These are phyloP conservation scores for Mycena vitilis DNA, from an alignment of 768 basidiomycete species.

Conservation along the genomic window DNA sequence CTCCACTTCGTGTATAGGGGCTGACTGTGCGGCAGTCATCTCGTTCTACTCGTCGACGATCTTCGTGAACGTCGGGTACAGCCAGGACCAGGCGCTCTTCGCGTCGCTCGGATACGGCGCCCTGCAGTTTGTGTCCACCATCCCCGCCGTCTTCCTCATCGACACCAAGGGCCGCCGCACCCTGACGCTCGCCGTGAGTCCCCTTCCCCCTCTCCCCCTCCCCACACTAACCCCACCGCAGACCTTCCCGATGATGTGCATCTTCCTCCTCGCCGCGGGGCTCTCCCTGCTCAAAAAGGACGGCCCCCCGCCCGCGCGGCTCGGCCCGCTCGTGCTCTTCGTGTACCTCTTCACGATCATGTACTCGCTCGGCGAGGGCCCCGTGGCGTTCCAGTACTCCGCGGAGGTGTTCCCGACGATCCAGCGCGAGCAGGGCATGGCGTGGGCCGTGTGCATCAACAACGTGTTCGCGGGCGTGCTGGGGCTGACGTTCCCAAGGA, in stretches of 20 bases:
- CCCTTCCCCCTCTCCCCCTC: constrained; percentile 40
- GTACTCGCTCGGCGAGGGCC: constrained; percentile 41
- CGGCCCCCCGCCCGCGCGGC: not conserved
- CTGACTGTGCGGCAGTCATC: constrained; percentile 41
- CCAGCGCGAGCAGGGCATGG: constrained; percentile 44
- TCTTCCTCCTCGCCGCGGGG: constrained; percentile 53
- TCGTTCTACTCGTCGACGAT: constrained; percentile 54
- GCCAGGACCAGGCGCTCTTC: constrained; percentile 34
- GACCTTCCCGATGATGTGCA: constrained; percentile 59
- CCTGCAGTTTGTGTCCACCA: constrained; percentile 38
- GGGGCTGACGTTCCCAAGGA: constrained; percentile 39
- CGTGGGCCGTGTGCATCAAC: constrained; percentile 42
- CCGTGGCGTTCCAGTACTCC: constrained; percentile 56
- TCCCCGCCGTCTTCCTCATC: constrained; percentile 36
- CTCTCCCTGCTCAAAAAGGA: constrained; percentile 47
- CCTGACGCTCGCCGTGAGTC: constrained; percentile 36
- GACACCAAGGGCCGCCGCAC: constrained; percentile 39
- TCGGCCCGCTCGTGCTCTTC: constrained; percentile 38
- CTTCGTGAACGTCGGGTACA: constrained; percentile 48
- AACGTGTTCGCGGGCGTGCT: constrained; percentile 40
- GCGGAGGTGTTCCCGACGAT: constrained; percentile 49
- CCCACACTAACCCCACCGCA: constrained; percentile 5
- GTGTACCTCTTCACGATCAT: constrained; percentile 40
- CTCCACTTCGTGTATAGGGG: too few relatives aligned
- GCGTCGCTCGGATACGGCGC: constrained; percentile 50